Evolutionary conservation across 345 rosid genomes (phyloP), one percentile per base, ranked within the genome.

Genomic region (Moricandia moricandioides): DNA sequence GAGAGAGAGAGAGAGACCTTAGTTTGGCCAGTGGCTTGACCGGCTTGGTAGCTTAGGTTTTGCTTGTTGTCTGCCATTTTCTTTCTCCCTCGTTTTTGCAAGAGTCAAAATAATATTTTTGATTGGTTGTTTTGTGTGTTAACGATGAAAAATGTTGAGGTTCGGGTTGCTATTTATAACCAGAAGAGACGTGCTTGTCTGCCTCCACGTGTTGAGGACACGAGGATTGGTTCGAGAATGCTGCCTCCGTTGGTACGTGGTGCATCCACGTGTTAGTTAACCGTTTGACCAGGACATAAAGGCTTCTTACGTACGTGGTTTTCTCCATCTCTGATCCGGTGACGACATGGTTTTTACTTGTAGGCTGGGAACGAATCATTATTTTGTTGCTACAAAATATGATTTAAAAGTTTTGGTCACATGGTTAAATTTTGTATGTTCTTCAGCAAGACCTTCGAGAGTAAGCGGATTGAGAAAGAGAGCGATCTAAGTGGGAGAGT

Each of bases 11-110:
- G 49, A 43, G 49, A 45, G 52, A 54, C 95, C 89, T 84, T 80
- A 62, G 86, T 24, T 72, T 83, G 82, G 79, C 88, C 89, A 68
- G 87, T 73, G 83, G 87, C 84, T 75, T 85, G 80, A 10, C 88
- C 85, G 31, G 89, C 87, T 31, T 83, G 76, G 84, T 73, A 83
- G 78, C 86, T 75, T 74, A 82, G 49, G 59, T 67, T 71, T 73
- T 85, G 75, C 56, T 79, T 78, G 14, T 37, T 40, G 79, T 84
- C 84, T 7, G 82, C 81, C 85, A 78, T 73, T 61, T 7, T 66
- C 47, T 64, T 6, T 40, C n/a, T 40, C n/a, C n/a, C 47, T 40
- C 47, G 12, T 56, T 4, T 40, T 40, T 40, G 49, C n/a, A n/a
- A n/a, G n/a, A n/a, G n/a, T n/a, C n/a, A n/a, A n/a, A n/a, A n/a